Evolutionary conservation across 495 filamentous ascomycete species (phyloP).

Genomic region (Penicillium macrosclerotiorum): DNA sequence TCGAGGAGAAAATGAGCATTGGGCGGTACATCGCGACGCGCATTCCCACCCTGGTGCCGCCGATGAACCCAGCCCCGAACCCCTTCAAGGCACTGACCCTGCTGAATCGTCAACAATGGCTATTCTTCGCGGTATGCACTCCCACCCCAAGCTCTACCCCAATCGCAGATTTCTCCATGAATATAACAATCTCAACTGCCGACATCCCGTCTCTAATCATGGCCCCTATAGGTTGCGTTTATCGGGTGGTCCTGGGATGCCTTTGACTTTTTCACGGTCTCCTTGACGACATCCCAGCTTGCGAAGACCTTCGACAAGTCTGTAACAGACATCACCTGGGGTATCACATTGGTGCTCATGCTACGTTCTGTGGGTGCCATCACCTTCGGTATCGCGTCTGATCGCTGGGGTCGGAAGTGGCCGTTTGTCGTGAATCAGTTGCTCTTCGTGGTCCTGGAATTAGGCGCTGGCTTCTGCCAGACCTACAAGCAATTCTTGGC

Average conservation of each 20-base stretch:
- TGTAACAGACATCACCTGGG: constrained; percentile 83
- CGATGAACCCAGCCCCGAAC: constrained; percentile 76
- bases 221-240: constrained; percentile 48
- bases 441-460: constrained; percentile 76
- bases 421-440: constrained; percentile 82
- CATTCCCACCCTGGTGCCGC: constrained; percentile 68
- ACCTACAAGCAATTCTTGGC: constrained; percentile 79
- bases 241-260: constrained; percentile 81
- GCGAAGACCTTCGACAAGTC: constrained; percentile 63
- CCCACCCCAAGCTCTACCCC: not conserved
- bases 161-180: too few species aligned
- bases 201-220: constrained; percentile 2
- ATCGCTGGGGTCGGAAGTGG: constrained; percentile 86
- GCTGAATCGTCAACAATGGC: constrained; percentile 75
- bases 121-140: constrained; percentile 67
- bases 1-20: constrained; percentile 51
- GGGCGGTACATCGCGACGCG: constrained; percentile 68
- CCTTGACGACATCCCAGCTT: constrained; percentile 67
- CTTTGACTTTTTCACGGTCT: constrained; percentile 91
- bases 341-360: constrained; percentile 83
- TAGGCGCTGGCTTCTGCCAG: constrained; percentile 75
- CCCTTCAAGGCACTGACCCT: constrained; percentile 69
- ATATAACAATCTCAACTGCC: too few species aligned
- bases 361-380: constrained; percentile 85
- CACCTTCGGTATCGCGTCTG: constrained; percentile 81